These are phyloP conservation scores for Nyssa sinensis DNA, from an alignment of 148 eudicot genomes.

Conservation along the genomic window DNA sequence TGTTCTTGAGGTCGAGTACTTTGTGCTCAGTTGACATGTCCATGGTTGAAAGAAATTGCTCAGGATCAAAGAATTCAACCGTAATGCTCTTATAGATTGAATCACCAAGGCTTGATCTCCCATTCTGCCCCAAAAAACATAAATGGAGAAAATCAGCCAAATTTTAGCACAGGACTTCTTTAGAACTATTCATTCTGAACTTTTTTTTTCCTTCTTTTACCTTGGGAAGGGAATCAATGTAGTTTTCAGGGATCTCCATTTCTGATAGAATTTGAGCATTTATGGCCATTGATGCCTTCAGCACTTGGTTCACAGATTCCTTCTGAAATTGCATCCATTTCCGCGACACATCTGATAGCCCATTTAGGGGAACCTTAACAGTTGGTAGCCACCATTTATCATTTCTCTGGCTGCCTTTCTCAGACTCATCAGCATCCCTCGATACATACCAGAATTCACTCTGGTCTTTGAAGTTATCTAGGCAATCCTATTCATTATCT, in stretches of 20 bases:
- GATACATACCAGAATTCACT: conserved; percentile 47
- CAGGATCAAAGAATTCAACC: conserved; percentile 56
- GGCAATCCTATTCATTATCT: conserved; percentile 42
- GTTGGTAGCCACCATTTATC: conserved; percentile 60
- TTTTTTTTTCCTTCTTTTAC: conserved; percentile 14
- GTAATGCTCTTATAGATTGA: conserved; percentile 61
- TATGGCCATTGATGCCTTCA: conserved; percentile 61
- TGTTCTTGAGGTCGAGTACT: conserved; percentile 59
- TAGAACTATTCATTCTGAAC: neutral
- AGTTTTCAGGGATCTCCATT: conserved; percentile 57
- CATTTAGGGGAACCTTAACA: conserved; percentile 42
- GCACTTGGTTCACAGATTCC: conserved; percentile 58
- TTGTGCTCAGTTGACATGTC: conserved; percentile 66
- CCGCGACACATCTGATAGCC: conserved; percentile 41
- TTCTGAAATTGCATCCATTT: conserved; percentile 57
- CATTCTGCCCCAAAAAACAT: conserved; percentile 38
- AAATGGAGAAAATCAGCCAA: neutral
- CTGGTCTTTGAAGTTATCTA: conserved; percentile 52
- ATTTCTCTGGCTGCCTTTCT: conserved; percentile 28
- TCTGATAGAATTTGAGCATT: conserved; percentile 49
- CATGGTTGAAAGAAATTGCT: conserved; percentile 36
- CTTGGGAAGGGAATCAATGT: conserved; percentile 63
- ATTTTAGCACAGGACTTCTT: neutral
- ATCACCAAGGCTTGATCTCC: conserved; percentile 64
- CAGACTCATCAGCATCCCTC: conserved; percentile 38